Evolutionary conservation across 805 yeast genomes (phyloP).

Genomic region (Candida stauntonica): DNA sequence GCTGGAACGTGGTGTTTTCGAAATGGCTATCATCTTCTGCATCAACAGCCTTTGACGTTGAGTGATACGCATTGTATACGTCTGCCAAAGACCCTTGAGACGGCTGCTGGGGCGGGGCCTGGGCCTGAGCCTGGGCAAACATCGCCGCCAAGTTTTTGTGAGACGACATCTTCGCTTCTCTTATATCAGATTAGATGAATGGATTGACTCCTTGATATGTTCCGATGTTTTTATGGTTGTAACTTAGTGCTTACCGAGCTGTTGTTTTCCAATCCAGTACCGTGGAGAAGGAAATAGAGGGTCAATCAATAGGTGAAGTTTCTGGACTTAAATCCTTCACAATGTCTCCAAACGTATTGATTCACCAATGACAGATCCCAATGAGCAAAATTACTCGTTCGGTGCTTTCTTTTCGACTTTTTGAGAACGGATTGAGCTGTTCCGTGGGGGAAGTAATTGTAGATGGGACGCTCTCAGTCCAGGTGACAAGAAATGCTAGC

Average conservation of each 20-base stretch:
- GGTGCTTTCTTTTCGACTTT: no score
- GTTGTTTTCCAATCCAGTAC: not conserved
- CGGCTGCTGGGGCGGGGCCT: slow-evolving; percentile 8
- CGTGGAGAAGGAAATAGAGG: not conserved
- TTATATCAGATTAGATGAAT: not conserved
- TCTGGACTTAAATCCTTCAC: not conserved
- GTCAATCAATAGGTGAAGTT: not conserved
- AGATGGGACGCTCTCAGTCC: not conserved
- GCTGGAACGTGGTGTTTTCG: slow-evolving; percentile 61
- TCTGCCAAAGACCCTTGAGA: slow-evolving; percentile 10
- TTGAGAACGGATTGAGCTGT: slow-evolving; percentile 11
- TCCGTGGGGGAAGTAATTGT: slow-evolving; percentile 9
- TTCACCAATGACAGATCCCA: no score
- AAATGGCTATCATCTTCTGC: slow-evolving; percentile 71
- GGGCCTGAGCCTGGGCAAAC: slow-evolving; percentile 16
- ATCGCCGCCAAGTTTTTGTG: slow-evolving; percentile 21
- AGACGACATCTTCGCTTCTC: slow-evolving; percentile 11
- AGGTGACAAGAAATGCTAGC: not conserved
- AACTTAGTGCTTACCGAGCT: not conserved
- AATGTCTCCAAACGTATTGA: not conserved
- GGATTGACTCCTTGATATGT: not conserved
- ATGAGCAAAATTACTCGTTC: no score
- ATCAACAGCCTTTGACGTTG: slow-evolving; percentile 44
- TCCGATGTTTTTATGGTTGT: not conserved
- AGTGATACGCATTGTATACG: slow-evolving; percentile 10